Percentiles rank a stretch among this genome's conserved stretches.
phyloP scores from a whole-genome alignment of 805 yeast species.

The Phaffomyces opuntiae region DNA sequence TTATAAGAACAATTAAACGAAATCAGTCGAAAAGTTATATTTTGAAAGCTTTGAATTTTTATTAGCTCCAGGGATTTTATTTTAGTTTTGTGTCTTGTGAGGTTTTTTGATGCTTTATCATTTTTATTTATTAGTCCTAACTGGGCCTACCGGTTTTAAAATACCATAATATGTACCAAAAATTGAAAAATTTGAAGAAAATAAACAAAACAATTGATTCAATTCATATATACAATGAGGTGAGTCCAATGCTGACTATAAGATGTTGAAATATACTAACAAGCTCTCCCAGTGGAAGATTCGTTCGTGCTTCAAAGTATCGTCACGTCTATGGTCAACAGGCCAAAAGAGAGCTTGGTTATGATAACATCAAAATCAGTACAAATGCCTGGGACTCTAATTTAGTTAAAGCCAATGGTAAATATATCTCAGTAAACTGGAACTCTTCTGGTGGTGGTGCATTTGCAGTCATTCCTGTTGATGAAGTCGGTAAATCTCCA shows the following conservation, averaged over 20 bases:
- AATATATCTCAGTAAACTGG: conserved; percentile 84
- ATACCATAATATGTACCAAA: no score
- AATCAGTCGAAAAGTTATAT: no score
- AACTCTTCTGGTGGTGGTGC: conserved; percentile 97
- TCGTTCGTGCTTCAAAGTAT: conserved; percentile 93
- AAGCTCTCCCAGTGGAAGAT: conserved; percentile 52
- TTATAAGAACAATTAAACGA: no score
- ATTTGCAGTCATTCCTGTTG: conserved; percentile 84
- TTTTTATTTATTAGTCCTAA: no score
- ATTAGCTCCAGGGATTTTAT: no score
- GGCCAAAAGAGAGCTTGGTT: conserved; percentile 41
- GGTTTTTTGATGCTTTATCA: no score
- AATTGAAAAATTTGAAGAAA: no score
- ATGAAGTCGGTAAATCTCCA: conserved; percentile 86
- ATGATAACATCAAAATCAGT: conserved; percentile 55
- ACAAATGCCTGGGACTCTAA: conserved; percentile 97
- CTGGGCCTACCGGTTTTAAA: no score
- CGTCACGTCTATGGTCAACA: conserved; percentile 96
- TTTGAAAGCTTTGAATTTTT: no score
- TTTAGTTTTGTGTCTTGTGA: no score
- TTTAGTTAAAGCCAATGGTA: conserved; percentile 79
- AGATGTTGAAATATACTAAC: neutral
- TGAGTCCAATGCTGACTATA: neutral
- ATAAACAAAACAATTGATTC: neutral
- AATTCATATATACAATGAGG: neutral